Evolutionary conservation across 768 basidiomycete species (phyloP).

Genomic region (Clitopilus passeckerianus): DNA sequence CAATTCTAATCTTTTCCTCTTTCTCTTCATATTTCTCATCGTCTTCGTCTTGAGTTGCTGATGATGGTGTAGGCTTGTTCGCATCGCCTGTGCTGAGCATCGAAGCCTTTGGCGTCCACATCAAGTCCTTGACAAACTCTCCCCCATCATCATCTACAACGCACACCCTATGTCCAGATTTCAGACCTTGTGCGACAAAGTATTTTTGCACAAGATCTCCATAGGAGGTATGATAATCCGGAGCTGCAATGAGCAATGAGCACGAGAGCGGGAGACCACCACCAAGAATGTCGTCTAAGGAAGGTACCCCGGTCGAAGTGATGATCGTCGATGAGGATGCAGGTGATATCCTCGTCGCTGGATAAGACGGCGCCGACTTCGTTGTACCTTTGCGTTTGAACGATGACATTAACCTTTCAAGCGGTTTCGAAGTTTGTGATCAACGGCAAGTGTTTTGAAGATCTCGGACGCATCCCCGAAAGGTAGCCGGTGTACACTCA

Average conservation of each 20-base stretch:
- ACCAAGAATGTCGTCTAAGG: constrained; percentile 92
- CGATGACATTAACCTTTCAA: constrained; percentile 54
- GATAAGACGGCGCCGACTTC: constrained; percentile 34
- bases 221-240: constrained; percentile 84
- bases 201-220: constrained; percentile 83
- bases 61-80: constrained; percentile 23
- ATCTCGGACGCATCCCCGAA: neutral
- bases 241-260: constrained; percentile 67
- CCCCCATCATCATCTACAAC: constrained; percentile 58
- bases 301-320: constrained; percentile 85
- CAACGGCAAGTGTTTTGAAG: neutral
- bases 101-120: constrained; percentile 64
- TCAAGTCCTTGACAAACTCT: constrained; percentile 63
- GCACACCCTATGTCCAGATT: constrained; percentile 61
- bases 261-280: constrained; percentile 86
- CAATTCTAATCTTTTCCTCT: constrained; percentile 78
- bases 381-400: constrained; percentile 64
- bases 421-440: neutral
- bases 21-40: constrained; percentile 26
- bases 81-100: constrained; percentile 8
- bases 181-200: constrained; percentile 84
- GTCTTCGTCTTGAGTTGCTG: constrained; percentile 24
- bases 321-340: constrained; percentile 50
- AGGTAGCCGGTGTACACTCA: neutral
- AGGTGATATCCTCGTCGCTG: constrained; percentile 57